Base-by-base conservation (phyloP, 2,329 filamentous ascomycete species). In the Periconia macrospinosa region DNA sequence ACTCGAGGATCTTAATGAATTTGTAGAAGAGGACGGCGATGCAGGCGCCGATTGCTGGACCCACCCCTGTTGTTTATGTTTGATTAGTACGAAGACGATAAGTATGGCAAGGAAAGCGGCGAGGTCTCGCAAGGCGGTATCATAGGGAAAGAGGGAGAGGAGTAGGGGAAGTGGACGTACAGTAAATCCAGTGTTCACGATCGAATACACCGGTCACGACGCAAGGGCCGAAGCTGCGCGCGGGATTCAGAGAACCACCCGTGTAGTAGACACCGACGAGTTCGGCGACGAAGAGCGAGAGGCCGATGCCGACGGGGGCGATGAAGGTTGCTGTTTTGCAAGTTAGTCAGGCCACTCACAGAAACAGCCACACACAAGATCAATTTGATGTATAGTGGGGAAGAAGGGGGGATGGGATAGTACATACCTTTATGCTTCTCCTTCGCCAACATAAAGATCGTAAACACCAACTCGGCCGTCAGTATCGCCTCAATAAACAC, bases 291-390 rank as follows among this genome's bases (percentile, higher is more conserved):
- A 91, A 90, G 54, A 91, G 80, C 0, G 86, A 79, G 11, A 89
- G 73, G 1, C 88, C 89, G 63, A 91, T 89, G 10, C 85, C 86
- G 3, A 90, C 74, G 0, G 88, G 87, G 0, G 87, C 87, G 3
- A 90, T 73, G 66, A 82, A 88, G 0, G 87, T 90, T 2, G 83
- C 84, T 47, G 11, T 27, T 9, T 19, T 6, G 5, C 18, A 20
- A 45, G n/a, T 30, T 30, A 44, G 30, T 5, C 13, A 43, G 40
- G 40, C 40, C 13, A 20, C 10, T 9, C 9, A 45, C 8, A 11
- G n/a, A n/a, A n/a, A n/a, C n/a, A n/a, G n/a, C n/a, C n/a, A n/a
- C n/a, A n/a, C n/a, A n/a, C n/a, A n/a, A n/a, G n/a, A n/a, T n/a
- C n/a, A n/a, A n/a, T n/a, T n/a, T n/a, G n/a, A n/a, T n/a, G n/a